Percentiles rank a stretch among this genome's conserved stretches.
These are phyloP conservation scores for Penicillium sp. DNA, from an alignment of 2,329 filamentous ascomycete genomes.

Conservation along the genomic window DNA sequence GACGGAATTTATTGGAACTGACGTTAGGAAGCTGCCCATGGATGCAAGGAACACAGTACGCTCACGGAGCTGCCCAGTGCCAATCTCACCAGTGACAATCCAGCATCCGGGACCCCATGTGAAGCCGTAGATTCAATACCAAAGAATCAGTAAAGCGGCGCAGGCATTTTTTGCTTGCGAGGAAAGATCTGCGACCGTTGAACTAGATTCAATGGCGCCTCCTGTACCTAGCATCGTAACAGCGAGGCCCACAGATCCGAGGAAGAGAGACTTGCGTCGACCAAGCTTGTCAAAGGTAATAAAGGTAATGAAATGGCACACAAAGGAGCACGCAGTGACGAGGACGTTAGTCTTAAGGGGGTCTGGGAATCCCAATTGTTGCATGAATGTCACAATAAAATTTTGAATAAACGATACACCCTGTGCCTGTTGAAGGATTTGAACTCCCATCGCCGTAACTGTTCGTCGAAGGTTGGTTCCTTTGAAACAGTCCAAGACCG, in stretches of 20 bases:
- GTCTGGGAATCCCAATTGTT: conserved; percentile 10
- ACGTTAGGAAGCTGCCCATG: conserved; percentile 3
- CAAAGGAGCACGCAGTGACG: conserved; percentile 5
- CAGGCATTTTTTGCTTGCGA: background rate
- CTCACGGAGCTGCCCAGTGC: conserved; percentile 1
- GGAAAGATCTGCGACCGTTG: background rate
- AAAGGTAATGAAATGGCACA: conserved; percentile 1
- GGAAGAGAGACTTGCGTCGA: conserved; percentile 2
- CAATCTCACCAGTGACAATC: conserved; percentile 2
- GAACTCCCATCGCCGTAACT: background rate
- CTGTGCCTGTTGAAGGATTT: background rate
- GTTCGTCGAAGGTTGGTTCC: background rate
- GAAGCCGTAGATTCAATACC: conserved; percentile 6
- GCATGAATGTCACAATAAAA: conserved; percentile 18
- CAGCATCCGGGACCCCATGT: conserved; percentile 2
- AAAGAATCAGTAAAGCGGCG: background rate
- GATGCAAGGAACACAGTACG: conserved; percentile 1
- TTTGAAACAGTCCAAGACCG: background rate
- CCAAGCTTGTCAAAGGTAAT: background rate
- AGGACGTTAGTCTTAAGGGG: conserved; percentile 1
- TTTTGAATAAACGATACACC: background rate
- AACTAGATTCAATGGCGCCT: conserved; percentile 2
- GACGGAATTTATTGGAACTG: conserved; percentile 1
- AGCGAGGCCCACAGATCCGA: background rate
- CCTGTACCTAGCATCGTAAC: conserved; percentile 2